Evolutionary conservation across 1,284 basidiomycete genomes (phyloP).

Genomic region (Leccinum cinnamomeum): DNA sequence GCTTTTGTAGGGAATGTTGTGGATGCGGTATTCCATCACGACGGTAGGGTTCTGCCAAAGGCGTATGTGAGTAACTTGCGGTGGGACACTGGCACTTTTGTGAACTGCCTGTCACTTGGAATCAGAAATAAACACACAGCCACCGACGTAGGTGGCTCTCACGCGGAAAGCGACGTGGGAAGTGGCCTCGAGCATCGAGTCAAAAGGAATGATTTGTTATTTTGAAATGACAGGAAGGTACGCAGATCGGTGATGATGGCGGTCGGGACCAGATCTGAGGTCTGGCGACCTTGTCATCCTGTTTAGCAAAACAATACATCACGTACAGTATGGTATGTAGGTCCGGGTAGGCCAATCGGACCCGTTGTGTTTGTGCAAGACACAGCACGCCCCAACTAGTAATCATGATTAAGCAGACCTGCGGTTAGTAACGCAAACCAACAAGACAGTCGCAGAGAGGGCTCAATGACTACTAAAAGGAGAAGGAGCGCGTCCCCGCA

Average conservation of each 20-base stretch:
- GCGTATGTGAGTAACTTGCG: not conserved
- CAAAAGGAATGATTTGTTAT: not conserved
- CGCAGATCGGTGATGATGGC: not conserved
- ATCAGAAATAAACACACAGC: not conserved
- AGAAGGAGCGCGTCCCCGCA: not conserved
- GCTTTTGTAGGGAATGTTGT: conserved; percentile 44
- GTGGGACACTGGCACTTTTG: not conserved
- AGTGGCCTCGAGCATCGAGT: not conserved
- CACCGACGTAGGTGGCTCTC: not conserved
- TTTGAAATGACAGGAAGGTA: conserved; percentile 3
- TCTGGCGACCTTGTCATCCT: not conserved
- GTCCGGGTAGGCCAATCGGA: not conserved
- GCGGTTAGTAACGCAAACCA: not conserved
- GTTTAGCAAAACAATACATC: not conserved
- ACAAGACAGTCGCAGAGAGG: not conserved
- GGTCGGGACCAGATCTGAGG: not conserved
- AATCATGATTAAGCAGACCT: not conserved
- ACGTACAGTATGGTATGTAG: not conserved
- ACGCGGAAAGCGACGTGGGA: not conserved
- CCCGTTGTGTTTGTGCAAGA: not conserved
- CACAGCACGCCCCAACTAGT: not conserved
- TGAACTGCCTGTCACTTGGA: too few species aligned
- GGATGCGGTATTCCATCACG: conserved; percentile 54
- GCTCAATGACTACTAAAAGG: not conserved
- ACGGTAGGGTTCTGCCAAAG: not conserved